A percentile compares a stretch with the other conserved stretches of the same genome.
Conservation (phyloP, 75 land plant species). For the Picea glauca region DNA sequence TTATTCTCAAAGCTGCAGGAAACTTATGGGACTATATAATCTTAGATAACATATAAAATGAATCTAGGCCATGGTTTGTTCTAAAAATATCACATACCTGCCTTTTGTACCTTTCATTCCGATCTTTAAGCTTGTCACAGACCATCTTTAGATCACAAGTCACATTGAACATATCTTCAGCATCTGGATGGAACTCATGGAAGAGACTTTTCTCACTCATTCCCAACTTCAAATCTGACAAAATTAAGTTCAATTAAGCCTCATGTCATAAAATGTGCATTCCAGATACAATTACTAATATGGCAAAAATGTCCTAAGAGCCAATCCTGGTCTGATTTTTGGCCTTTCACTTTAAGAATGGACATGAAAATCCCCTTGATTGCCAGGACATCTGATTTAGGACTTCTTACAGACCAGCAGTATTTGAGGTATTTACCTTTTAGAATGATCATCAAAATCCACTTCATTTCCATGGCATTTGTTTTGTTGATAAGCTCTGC, state of each 20-base stretch:
- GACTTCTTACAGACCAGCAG: neutral
- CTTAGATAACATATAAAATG: neutral
- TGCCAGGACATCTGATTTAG: slow-evolving; percentile 76
- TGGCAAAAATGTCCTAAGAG: neutral
- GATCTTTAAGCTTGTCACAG: slow-evolving; percentile 84
- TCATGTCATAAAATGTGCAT: neutral
- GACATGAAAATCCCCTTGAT: slow-evolving; percentile 94
- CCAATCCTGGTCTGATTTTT: neutral
- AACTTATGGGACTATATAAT: neutral
- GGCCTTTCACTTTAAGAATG: slow-evolving; percentile 57
- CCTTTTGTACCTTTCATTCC: slow-evolving; percentile 70
- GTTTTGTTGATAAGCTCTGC: slow-evolving; percentile 84
- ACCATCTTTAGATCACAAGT: slow-evolving; percentile 96
- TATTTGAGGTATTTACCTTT: slow-evolving; percentile 47
- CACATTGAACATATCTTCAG: slow-evolving; percentile 94
- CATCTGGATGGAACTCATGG: slow-evolving; percentile 97
- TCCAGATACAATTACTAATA: neutral
- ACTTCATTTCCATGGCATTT: slow-evolving; percentile 95
- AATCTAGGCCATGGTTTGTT: neutral
- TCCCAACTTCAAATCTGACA: slow-evolving; percentile 85
- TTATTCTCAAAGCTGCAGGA: neutral
- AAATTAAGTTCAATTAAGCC: neutral
- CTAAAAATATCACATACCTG: slow-evolving; percentile 39
- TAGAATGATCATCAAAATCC: slow-evolving; percentile 94
- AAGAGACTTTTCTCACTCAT: slow-evolving; percentile 91